Evolutionary conservation across 176 grass and related monocot genomes (phyloP), one percentile per base, ranked within the genome.

Genomic region (Poa annua): DNA sequence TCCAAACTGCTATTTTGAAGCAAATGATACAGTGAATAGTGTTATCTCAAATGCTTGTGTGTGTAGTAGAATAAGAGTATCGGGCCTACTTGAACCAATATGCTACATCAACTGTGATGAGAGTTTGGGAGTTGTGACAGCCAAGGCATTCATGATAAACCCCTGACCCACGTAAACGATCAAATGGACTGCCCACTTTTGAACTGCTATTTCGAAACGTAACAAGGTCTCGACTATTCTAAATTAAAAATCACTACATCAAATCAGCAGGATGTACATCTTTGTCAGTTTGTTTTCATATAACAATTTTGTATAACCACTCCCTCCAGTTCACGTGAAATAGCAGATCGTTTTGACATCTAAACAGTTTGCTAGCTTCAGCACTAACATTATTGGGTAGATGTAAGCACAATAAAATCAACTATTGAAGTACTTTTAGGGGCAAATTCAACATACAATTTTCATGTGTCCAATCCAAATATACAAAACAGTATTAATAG

Each of bases 21-120:
- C 44, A 12, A 45, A 45, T 45, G 44, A 44, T 45, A 44, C 42
- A 44, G 10, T 45, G 44, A 45, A 45, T 11, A 45, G 1, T 12
- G 44, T 12, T 45, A 11, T 45, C 44, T 14, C 44, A 62, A 74
- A 83, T 61, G 71, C 42, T 83, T 75, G 50, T 29, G 4, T 15
- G 20, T 75, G 69, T 17, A 62, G 38, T 64, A 39, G 26, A 60
- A 64, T 8, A 80, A 51, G 47, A 66, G 44, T 21, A 21, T 21
- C 44, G 15, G 61, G 44, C 26, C 25, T 55, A 56, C 19, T 54
- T n/a, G 74, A 76, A 76, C 33, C 19, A 24, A 19, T 76, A n/a
- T 76, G 53, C 26, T 61, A 83, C 55, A 83, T 74, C 17, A 83
- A 83, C 19, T 16, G 6, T 29, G 11, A 41, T 60, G 38, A 45